Conservation (phyloP, 495 filamentous ascomycete genomes). For the Penicillium taxi region DNA sequence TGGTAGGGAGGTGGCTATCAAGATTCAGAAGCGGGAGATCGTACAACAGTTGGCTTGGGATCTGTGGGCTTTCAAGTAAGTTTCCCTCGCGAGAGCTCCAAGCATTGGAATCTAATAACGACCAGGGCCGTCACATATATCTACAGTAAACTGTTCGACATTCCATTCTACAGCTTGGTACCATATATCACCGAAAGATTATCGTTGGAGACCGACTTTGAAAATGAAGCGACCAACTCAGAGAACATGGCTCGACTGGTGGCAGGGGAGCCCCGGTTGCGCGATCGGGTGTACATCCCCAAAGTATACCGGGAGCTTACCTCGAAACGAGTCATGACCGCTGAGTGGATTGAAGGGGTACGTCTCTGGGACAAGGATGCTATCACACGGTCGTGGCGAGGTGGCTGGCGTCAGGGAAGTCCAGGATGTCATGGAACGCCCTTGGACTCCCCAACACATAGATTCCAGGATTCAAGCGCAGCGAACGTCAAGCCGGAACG, state of each 20-base stretch:
- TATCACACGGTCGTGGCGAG: constrained; percentile 65
- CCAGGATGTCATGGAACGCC: constrained; percentile 66
- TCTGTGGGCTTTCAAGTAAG: constrained; percentile 87
- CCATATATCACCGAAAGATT: constrained; percentile 85
- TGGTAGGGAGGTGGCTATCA: constrained; percentile 85
- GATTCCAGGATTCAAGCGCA: constrained; percentile 18
- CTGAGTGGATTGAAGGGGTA: constrained; percentile 95
- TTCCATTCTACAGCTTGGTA: constrained; percentile 80
- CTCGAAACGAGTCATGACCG: constrained; percentile 80
- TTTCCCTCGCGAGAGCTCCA: no score
- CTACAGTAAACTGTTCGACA: constrained; percentile 75
- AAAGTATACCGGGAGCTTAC: constrained; percentile 74
- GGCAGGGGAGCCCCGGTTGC: constrained; percentile 64
- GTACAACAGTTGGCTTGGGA: constrained; percentile 84
- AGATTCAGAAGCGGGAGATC: constrained; percentile 95
- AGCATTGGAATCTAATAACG: neutral
- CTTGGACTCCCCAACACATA: constrained; percentile 44
- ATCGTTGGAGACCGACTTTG: constrained; percentile 87
- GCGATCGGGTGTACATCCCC: constrained; percentile 79
- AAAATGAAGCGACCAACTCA: constrained; percentile 81
- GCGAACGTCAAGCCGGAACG: constrained; percentile 68
- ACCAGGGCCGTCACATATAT: constrained; percentile 61
- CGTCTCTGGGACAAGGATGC: constrained; percentile 81
- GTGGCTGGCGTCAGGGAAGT: constrained; percentile 64
- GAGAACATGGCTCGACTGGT: constrained; percentile 74